Base-by-base conservation (phyloP, 805 yeast genomes). In the Brettanomyces naardenensis region DNA sequence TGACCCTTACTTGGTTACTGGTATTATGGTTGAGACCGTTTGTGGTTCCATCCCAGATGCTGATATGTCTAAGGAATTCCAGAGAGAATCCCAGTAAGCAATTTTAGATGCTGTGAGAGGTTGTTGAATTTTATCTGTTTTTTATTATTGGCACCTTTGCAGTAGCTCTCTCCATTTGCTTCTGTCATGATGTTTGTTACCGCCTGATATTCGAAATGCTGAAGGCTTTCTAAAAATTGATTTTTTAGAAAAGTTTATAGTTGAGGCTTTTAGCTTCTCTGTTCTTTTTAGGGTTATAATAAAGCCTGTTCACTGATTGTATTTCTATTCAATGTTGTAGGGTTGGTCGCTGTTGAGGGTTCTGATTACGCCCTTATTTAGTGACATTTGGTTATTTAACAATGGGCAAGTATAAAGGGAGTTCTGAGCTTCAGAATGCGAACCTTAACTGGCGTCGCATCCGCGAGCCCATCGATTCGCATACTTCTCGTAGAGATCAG, bases 1-100 rank as follows among this genome's bases (percentile, higher is more conserved):
- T 57, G 98, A 92, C 68, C 97, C 98, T 52, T 92, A 92, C 73
- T 78, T 90, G 66, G 97, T 92, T 49, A 89, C 97, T 40, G 98
- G 97, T 75, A 88, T 92, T 64, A 86, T 92, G 80, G 83, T 83
- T 55, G 98, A 92, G 75, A 90, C 97, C 52, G 80, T 92, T 50
- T 84, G 89, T 64, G 97, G 97, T 65, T 76, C 90, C 38, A 84
- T 89, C 56, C 87, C 92, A 46, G 94, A 86, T 59, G 95, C 95
- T 61, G 94, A 89, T 68, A 88, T 89, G 95, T 73, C 78, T 55
- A 81, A 85, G 71, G 95, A 85, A 68, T 85, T 65, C 61, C 83
- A 81, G 57, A 81, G 92, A 75, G 90, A 83, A 68, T 60, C 68
- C 36, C 58, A 56, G 28, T 58, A 54, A 49, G 18, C 39, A 14